phyloP scores from a whole-genome alignment of 2,329 filamentous ascomycete genomes.

The Colletotrichum chrysophilum region DNA sequence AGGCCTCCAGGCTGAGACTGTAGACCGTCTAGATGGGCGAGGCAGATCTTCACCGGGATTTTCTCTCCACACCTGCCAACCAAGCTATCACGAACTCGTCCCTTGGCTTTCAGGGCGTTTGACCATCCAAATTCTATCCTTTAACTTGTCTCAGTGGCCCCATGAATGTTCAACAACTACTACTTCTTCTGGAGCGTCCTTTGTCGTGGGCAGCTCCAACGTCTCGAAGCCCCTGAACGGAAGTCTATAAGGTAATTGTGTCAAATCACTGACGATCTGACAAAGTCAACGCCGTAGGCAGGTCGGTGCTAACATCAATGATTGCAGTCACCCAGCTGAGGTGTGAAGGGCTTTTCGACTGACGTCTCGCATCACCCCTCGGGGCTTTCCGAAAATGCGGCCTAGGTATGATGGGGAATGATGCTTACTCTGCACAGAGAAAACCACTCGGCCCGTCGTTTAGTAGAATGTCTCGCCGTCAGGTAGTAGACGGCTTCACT shows the following conservation, averaged over 20 bases:
- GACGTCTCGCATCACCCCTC: not conserved
- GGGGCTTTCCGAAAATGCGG: not conserved
- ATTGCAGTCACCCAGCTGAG: too few species aligned
- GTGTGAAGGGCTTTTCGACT: too few species aligned
- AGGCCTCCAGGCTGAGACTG: not conserved
- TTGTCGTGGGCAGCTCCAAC: not conserved
- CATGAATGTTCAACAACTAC: too few species aligned
- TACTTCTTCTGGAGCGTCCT: too few species aligned
- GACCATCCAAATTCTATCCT: not conserved
- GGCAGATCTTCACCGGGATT: not conserved
- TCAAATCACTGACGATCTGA: not conserved
- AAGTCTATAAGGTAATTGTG: not conserved
- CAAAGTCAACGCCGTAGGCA: not conserved
- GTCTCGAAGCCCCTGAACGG: not conserved
- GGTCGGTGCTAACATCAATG: too few species aligned
- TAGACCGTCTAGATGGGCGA: not conserved
- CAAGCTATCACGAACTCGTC: not conserved
- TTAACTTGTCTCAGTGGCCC: not conserved
- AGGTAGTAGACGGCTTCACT: too few species aligned
- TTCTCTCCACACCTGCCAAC: not conserved
- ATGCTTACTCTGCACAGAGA: not conserved
- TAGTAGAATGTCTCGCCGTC: not conserved
- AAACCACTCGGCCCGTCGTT: not conserved
- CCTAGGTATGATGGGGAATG: not conserved
- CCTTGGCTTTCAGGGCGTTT: not conserved